A percentile compares a stretch with the other conserved stretches of the same genome.
These are phyloP conservation scores for Suhomyces xylopsoci DNA, from an alignment of 805 yeast genomes.

Conservation along the genomic window DNA sequence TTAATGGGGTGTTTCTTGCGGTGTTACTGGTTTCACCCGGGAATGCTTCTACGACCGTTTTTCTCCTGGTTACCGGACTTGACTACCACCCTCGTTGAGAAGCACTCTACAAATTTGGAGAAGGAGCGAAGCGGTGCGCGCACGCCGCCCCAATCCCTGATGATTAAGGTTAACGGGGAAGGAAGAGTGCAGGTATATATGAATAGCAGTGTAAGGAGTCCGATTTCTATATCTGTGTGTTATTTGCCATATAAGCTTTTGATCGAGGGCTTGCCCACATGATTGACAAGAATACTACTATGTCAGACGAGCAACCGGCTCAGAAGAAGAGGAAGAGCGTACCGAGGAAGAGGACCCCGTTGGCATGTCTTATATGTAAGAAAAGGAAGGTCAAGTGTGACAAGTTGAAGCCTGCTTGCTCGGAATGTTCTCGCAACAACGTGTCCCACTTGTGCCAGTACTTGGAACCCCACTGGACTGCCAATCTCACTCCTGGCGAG, in stretches of 20 bases:
- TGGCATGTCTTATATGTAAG: slow-evolving; percentile 40
- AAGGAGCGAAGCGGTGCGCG: background rate
- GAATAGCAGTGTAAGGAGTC: background rate
- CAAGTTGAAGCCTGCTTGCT: slow-evolving; percentile 38
- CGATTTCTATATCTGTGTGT: background rate
- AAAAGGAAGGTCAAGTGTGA: slow-evolving; percentile 44
- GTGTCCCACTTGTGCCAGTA: slow-evolving; percentile 41
- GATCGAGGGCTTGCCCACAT: background rate
- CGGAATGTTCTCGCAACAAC: slow-evolving; percentile 40
- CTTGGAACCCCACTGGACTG: slow-evolving; percentile 39
- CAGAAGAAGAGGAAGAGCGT: slow-evolving; percentile 29
- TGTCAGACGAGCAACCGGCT: background rate
- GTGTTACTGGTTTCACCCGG: background rate
- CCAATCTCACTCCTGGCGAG: slow-evolving; percentile 1
- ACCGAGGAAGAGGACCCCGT: slow-evolving; percentile 40
- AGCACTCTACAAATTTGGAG: background rate
- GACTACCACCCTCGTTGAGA: background rate
- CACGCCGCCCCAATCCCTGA: background rate
- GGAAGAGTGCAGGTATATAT: background rate
- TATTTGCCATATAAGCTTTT: background rate
- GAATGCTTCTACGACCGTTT: background rate
- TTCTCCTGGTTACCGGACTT: slow-evolving; percentile 1
- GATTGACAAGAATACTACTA: background rate
- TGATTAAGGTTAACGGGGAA: background rate
- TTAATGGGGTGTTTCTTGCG: background rate